phyloP scores from a whole-genome alignment of 2,329 filamentous ascomycete genomes.

The Arachnomyces sp. region DNA sequence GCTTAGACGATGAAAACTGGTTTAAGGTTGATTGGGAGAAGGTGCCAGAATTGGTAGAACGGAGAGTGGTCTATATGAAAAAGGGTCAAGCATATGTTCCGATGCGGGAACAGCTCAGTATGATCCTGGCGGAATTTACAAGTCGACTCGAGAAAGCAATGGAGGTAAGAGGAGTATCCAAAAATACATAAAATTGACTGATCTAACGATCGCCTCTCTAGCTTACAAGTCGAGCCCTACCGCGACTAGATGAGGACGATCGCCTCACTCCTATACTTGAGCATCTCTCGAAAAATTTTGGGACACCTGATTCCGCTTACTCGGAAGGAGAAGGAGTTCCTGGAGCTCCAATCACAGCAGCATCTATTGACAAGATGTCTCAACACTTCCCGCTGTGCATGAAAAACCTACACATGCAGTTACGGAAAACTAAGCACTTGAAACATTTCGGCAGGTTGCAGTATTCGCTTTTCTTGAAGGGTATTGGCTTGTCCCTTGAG shows the following conservation, averaged over 20 bases:
- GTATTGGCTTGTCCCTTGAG: conserved; percentile 84
- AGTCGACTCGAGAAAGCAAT: conserved; percentile 70
- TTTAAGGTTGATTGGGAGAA: conserved; percentile 96
- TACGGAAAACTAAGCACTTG: conserved; percentile 81
- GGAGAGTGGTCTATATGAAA: conserved; percentile 65
- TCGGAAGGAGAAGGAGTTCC: conserved; percentile 57
- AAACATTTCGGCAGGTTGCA: conserved; percentile 92
- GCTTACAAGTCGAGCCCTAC: conserved; percentile 83
- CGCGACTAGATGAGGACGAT: conserved; percentile 92
- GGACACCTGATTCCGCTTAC: conserved; percentile 81
- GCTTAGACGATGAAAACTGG: conserved; percentile 72
- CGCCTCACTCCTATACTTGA: conserved; percentile 68
- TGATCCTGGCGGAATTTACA: conserved; percentile 84
- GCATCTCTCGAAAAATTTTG: conserved; percentile 92
- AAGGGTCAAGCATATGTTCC: conserved; percentile 88
- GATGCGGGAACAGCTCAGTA: conserved; percentile 73
- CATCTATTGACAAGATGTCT: conserved; percentile 70
- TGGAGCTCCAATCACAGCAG: conserved; percentile 67
- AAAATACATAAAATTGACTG: conserved; percentile 1
- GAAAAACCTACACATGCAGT: conserved; percentile 77
- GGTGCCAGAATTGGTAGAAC: conserved; percentile 83
- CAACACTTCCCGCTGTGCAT: conserved; percentile 88
- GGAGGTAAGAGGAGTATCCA: conserved; percentile 52
- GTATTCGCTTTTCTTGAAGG: conserved; percentile 94
- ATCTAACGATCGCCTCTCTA: conserved; percentile 25